phyloP scores from a whole-genome alignment of 2,329 filamentous ascomycete species.

The Akanthomyces uredinophilus region DNA sequence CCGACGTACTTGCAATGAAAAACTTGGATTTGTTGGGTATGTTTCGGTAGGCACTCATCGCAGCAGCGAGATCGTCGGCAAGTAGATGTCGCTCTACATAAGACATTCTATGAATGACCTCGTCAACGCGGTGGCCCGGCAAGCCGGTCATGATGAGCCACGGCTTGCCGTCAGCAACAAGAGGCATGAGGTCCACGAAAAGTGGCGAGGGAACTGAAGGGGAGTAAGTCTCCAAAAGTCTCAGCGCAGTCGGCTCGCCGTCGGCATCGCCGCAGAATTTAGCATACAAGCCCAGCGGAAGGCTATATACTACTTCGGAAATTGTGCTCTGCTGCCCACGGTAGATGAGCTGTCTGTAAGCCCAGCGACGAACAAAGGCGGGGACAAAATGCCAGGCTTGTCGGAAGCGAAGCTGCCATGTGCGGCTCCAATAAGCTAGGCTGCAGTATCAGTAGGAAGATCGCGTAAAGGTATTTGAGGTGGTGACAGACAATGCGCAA shows the following conservation, averaged over 20 bases:
- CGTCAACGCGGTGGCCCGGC: constrained; percentile 15
- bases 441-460: not conserved
- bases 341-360: not conserved
- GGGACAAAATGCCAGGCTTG: not conserved
- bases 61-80: not conserved
- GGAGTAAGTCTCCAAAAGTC: not conserved
- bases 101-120: constrained; percentile 16
- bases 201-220: not conserved
- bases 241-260: not conserved
- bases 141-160: constrained; percentile 3
- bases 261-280: not conserved
- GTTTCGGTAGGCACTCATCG: not conserved
- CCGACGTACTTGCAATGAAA: constrained; percentile 28
- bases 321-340: constrained; percentile 6
- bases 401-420: not conserved
- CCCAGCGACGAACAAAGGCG: not conserved
- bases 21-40: constrained; percentile 22
- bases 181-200: not conserved
- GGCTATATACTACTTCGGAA: constrained; percentile 2
- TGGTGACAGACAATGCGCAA: not conserved
- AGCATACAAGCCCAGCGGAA: constrained; percentile 1
- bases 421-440: not conserved
- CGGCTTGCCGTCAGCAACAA: not conserved
- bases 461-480: not conserved
- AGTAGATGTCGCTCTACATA: constrained; percentile 2